These are phyloP conservation scores for Penicilliopsis zonata DNA, from an alignment of 495 filamentous ascomycete species.

Conservation along the genomic window DNA sequence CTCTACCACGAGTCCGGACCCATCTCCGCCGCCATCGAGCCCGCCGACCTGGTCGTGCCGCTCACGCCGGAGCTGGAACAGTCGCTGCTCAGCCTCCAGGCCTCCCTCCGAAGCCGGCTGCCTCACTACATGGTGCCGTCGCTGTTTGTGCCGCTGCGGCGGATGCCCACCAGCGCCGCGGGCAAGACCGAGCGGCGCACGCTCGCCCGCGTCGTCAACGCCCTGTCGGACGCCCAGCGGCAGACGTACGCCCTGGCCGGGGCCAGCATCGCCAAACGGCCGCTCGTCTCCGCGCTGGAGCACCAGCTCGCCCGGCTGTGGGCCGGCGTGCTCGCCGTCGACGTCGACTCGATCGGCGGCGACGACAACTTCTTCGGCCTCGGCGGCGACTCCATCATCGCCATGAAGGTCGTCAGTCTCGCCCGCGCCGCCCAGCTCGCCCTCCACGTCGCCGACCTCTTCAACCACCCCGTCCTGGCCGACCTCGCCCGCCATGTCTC, in stretches of 20 bases:
- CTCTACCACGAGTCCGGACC: too few species aligned
- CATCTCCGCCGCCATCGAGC: too few species aligned
- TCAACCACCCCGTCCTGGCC: constrained; percentile 11
- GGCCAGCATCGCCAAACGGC: not conserved
- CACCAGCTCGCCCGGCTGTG: not conserved
- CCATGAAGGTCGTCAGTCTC: constrained; percentile 35
- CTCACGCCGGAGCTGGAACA: too few species aligned
- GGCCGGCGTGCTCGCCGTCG: not conserved
- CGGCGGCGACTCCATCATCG: constrained; percentile 43
- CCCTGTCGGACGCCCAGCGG: too few species aligned
- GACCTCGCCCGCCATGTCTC: not conserved
- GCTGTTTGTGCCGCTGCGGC: not conserved
- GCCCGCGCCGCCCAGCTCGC: constrained; percentile 5
- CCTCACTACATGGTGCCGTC: not conserved
- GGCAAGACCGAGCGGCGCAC: not conserved
- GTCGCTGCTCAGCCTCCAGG: too few species aligned
- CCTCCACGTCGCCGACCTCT: constrained; percentile 12
- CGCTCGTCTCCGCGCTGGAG: not conserved
- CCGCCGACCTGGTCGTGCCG: too few species aligned
- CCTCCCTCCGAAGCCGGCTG: too few species aligned
- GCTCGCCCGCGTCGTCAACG: not conserved
- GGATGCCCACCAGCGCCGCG: not conserved
- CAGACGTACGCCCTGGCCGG: too few species aligned
- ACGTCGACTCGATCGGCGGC: not conserved
- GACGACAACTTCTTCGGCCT: not conserved